Conservation (phyloP, 805 yeast species). For the Allodekkera sacchari region DNA sequence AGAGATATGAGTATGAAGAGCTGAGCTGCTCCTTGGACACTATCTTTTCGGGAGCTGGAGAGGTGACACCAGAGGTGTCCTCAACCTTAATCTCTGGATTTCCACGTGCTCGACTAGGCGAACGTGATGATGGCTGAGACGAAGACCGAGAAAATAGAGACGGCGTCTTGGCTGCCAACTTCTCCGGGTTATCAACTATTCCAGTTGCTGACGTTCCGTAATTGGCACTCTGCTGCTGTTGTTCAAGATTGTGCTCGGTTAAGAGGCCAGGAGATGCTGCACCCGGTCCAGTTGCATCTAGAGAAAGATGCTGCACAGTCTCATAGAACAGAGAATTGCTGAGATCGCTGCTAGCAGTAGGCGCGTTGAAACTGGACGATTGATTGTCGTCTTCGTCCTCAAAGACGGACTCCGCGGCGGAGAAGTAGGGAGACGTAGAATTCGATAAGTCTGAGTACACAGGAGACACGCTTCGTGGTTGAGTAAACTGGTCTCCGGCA, state of each 20-base stretch:
- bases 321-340: conserved; percentile 11
- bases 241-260: conserved; percentile 1
- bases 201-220: conserved; percentile 12
- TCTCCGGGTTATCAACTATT: conserved; percentile 30
- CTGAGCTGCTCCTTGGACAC: conserved; percentile 6
- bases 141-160: conserved; percentile 48
- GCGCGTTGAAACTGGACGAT: conserved; percentile 5
- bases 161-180: conserved; percentile 39
- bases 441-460: conserved; percentile 17
- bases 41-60: no score
- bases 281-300: conserved; percentile 4
- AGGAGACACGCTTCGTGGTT: conserved; percentile 8
- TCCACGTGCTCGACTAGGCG: conserved; percentile 1
- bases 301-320: conserved; percentile 10
- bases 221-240: conserved; percentile 3
- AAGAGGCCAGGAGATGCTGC: no score
- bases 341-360: conserved; percentile 6
- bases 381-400: conserved; percentile 13
- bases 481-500: conserved; percentile 12
- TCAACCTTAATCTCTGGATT: conserved; percentile 19
- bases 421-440: conserved; percentile 18
- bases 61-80: conserved; percentile 10
- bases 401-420: conserved; percentile 18
- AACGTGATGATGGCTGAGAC: conserved; percentile 29
- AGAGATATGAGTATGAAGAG: conserved; percentile 11